These are phyloP conservation scores for Triangularia verruculosa DNA, from an alignment of 2,329 filamentous ascomycete genomes.

Conservation along the genomic window DNA sequence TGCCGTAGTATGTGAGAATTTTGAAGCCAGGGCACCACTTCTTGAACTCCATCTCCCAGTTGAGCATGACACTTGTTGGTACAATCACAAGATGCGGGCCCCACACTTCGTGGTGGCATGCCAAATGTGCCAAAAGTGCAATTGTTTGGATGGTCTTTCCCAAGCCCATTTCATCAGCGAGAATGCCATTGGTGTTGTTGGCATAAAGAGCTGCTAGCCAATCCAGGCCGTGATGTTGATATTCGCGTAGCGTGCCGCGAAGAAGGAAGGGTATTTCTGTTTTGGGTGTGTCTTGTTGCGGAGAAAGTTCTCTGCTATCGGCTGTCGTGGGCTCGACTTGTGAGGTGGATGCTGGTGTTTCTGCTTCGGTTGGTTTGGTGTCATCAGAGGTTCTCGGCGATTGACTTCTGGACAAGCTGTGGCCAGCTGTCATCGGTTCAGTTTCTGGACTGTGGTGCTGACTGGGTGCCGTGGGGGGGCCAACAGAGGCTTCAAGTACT, in stretches of 20 bases:
- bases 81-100: conserved; percentile 94
- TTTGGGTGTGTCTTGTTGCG: conserved; percentile 45
- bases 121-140: conserved; percentile 85
- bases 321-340: conserved; percentile 34
- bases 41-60: conserved; percentile 99
- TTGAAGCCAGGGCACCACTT: conserved; percentile 99
- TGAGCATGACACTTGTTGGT: conserved; percentile 96
- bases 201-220: conserved; percentile 93
- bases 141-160: conserved; percentile 99
- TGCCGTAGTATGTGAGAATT: conserved; percentile 94
- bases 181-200: conserved; percentile 90
- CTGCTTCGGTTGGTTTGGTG: conserved; percentile 50
- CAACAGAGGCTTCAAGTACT: neutral
- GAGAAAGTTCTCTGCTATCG: conserved; percentile 34
- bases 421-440: conserved; percentile 42
- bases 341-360: conserved; percentile 41
- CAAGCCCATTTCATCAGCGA: conserved; percentile 97
- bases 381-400: conserved; percentile 51
- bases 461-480: neutral
- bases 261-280: conserved; percentile 79
- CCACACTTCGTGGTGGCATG: conserved; percentile 88
- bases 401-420: conserved; percentile 45
- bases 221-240: conserved; percentile 94
- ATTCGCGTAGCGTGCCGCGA: conserved; percentile 86
- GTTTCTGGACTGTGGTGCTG: conserved; percentile 36